A percentile compares a stretch with the other conserved stretches of the same genome.
Conservation (phyloP, 805 yeast species). For the Metschnikowia shivogae region DNA sequence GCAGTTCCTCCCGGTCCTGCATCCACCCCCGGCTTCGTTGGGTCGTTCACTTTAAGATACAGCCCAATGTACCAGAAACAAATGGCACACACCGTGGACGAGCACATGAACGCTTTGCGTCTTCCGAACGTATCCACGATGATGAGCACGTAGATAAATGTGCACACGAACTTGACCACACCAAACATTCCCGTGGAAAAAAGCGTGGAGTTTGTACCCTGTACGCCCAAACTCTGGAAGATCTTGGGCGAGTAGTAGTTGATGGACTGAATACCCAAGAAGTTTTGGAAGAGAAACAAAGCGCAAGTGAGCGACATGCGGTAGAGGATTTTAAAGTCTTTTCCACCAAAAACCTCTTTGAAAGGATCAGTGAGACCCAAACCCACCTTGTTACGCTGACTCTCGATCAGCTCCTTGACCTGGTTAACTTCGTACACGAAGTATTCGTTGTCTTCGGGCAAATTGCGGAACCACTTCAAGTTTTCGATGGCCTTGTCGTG, state of each 20-base stretch:
- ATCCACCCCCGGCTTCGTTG: conserved; percentile 26
- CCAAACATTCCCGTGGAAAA: conserved; percentile 41
- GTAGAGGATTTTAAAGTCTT: conserved; percentile 24
- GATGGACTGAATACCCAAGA: conserved; percentile 38
- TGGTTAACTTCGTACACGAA: conserved; percentile 34
- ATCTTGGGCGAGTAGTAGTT: conserved; percentile 38
- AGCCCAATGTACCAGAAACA: conserved; percentile 41
- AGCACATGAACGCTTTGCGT: conserved; percentile 32
- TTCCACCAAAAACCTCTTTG: conserved; percentile 24
- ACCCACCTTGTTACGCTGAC: conserved; percentile 27
- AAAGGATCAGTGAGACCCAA: conserved; percentile 34
- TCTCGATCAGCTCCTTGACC: conserved; percentile 30
- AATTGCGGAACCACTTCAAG: conserved; percentile 32
- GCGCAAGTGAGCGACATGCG: conserved; percentile 31
- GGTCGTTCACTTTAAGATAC: conserved; percentile 32
- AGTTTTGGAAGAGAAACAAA: conserved; percentile 35
- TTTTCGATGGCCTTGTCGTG: conserved; percentile 31
- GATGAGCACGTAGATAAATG: conserved; percentile 30
- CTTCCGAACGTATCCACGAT: conserved; percentile 36
- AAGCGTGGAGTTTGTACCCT: conserved; percentile 34
- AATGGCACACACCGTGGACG: conserved; percentile 30
- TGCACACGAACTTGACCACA: conserved; percentile 34
- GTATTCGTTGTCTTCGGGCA: conserved; percentile 33
- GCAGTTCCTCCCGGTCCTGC: conserved; percentile 39
- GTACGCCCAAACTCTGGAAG: conserved; percentile 33